Base-by-base conservation (phyloP, 2,329 filamentous ascomycete genomes). In the Dothideomycetes sp. region DNA sequence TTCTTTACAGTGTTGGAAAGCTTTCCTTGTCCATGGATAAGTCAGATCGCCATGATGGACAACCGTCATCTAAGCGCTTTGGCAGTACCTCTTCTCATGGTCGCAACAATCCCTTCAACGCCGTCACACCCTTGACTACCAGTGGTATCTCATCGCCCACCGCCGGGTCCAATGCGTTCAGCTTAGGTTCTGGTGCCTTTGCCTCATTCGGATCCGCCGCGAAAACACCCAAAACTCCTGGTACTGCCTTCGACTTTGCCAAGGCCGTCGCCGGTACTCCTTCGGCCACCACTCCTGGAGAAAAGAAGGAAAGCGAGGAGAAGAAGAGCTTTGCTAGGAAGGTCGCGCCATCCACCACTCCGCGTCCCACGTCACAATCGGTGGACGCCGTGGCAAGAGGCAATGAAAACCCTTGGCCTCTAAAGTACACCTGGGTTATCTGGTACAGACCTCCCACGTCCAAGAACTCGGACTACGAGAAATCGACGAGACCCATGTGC, bases 401-500 rank as follows among this genome's bases (percentile, higher is more conserved):
- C 58, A 64, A 43, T 19, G 36, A 48, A n/a, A 44, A 42, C 15
- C 41, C 47, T 3, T 65, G 60, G 60, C 72, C 75, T 45, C 71
- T 96, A 53, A 87, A 84, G 64, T 80, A 86, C 62, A 81, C 80
- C 48, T 98, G 91, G 91, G 81, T 94, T 23, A 86, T 96, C 61
- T 96, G 91, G 87, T 98, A 93, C 65, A 78, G 91, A 45, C 91
- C 91, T 27, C 91, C 91, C 35, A 94, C 93, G 53, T 88, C 86
- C 51, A 98, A 98, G 68, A 91, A 89, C 50, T 89, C 91, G 56
- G 89, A 96, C 63, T 98, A 98, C 62, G 91, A 98, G 63, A 94
- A 96, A 65, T 96, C 89, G 5, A 80, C 94, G 47, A 83, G 91
- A 54, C 78, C 87, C 27, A 78, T 96, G 57, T 89, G 85, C 53